phyloP scores from a whole-genome alignment of 1,284 basidiomycete species.

The Puccinia triticina region DNA sequence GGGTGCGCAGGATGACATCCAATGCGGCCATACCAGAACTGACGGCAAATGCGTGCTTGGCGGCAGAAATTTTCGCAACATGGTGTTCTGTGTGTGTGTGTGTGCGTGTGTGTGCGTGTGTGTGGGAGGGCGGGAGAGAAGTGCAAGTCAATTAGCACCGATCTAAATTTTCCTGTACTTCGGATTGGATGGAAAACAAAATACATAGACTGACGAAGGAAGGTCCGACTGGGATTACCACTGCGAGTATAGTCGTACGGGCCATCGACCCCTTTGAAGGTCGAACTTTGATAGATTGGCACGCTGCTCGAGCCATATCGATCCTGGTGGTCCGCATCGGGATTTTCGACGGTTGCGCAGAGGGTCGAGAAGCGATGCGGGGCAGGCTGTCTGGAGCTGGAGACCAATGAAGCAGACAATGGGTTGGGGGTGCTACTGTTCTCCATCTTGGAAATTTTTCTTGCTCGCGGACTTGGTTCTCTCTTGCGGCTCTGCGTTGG shows the following conservation, averaged over 20 bases:
- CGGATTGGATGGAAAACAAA: not conserved
- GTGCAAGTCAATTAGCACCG: not conserved
- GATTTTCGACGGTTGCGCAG: constrained; percentile 85
- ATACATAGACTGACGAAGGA: constrained; percentile 71
- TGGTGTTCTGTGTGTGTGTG: constrained; percentile 73
- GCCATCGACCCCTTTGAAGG: constrained; percentile 92
- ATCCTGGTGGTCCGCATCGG: constrained; percentile 77
- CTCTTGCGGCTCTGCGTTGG: not conserved
- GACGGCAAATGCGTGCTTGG: constrained; percentile 82
- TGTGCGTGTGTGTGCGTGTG: no score
- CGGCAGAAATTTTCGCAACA: constrained; percentile 89
- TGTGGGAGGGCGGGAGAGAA: no score
- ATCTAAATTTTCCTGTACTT: no score
- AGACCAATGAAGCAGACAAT: constrained; percentile 5
- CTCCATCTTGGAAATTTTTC: not conserved
- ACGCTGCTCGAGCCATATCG: constrained; percentile 92
- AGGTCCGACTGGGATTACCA: constrained; percentile 94
- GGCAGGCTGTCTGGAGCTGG: not conserved
- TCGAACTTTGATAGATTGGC: constrained; percentile 96
- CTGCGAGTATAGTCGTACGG: constrained; percentile 92
- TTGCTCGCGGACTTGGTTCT: not conserved
- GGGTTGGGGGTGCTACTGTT: not conserved
- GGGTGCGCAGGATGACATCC: constrained; percentile 88
- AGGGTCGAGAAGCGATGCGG: constrained; percentile 69
- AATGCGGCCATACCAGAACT: constrained; percentile 98